Percentiles rank a stretch among this genome's conserved stretches.
These are phyloP conservation scores for Cladophialophora yegresii DNA, from an alignment of 2,329 filamentous ascomycete species.

Conservation along the genomic window DNA sequence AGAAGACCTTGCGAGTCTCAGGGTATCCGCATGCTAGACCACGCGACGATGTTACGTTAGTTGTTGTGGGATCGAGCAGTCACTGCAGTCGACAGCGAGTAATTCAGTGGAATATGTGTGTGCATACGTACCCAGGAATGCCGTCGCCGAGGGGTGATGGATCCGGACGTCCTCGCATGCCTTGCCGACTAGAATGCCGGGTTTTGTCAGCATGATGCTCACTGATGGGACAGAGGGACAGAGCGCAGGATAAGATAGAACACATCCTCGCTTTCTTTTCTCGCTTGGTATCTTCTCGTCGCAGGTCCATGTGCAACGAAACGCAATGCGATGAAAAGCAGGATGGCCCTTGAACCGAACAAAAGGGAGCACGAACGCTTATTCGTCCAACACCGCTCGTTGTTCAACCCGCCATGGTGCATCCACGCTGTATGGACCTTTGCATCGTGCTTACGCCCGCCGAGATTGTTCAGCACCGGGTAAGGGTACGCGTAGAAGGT, in stretches of 20 bases:
- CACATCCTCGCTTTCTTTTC: too few species aligned
- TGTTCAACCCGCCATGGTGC: slow-evolving; percentile 22
- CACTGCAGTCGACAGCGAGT: not conserved
- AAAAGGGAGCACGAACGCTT: slow-evolving; percentile 13
- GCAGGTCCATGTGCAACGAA: not conserved
- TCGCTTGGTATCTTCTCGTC: too few species aligned
- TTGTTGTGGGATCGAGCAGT: not conserved
- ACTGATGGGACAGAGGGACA: too few species aligned
- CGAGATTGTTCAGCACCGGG: slow-evolving; percentile 17
- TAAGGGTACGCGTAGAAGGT: slow-evolving; percentile 20
- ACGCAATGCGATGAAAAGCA: too few species aligned
- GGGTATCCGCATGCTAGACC: slow-evolving; percentile 28
- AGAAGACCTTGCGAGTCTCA: slow-evolving; percentile 24
- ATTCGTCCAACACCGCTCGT: slow-evolving; percentile 28
- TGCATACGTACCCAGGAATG: slow-evolving; percentile 22
- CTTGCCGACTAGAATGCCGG: slow-evolving; percentile 19
- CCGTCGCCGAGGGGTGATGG: slow-evolving; percentile 23
- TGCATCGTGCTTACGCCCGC: slow-evolving; percentile 5
- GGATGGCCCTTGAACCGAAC: too few species aligned
- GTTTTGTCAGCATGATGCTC: not conserved
- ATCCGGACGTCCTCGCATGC: slow-evolving; percentile 30
- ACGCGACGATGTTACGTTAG: not conserved
- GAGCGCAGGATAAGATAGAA: too few species aligned
- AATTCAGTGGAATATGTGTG: not conserved
- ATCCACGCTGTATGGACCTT: slow-evolving; percentile 6